Conservation (phyloP, 495 filamentous ascomycete genomes). For the Talaromyces liani region DNA sequence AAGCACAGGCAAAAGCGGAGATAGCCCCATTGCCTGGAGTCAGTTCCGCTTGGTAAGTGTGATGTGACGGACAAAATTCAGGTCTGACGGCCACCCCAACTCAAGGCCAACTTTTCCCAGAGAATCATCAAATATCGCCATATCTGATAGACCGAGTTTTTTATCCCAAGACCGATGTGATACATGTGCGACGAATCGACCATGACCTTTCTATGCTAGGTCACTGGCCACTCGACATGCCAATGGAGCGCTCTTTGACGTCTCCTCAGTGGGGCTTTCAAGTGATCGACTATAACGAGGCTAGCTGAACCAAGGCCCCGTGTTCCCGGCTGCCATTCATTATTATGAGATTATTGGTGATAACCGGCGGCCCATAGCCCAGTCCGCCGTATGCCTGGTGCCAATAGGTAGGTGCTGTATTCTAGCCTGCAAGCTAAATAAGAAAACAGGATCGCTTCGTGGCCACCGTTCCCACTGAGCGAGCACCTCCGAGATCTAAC, state of each 20-base stretch:
- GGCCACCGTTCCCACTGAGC: neutral
- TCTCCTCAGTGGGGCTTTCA: constrained; percentile 3
- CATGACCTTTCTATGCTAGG: neutral
- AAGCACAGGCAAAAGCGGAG: neutral
- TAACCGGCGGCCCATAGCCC: neutral
- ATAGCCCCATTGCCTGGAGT: neutral
- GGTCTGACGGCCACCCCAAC: neutral
- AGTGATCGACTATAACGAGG: constrained; percentile 1
- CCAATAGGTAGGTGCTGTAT: neutral
- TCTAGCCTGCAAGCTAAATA: constrained; percentile 2
- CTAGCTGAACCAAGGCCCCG: neutral
- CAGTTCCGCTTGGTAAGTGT: neutral
- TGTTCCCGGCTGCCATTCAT: neutral
- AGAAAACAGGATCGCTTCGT: neutral
- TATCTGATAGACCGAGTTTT: neutral
- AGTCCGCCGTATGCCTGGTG: neutral
- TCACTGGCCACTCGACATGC: neutral
- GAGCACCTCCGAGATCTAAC: constrained; percentile 9
- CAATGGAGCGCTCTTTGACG: neutral
- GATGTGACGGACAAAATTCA: neutral
- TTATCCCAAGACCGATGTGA: neutral
- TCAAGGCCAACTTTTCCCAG: neutral
- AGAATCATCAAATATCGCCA: neutral
- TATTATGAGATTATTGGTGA: neutral
- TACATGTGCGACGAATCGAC: neutral